A percentile compares a stretch with the other conserved stretches of the same genome.
phyloP scores from a whole-genome alignment of 1,139 yeast species.

The Geotrichum bryndzae region DNA sequence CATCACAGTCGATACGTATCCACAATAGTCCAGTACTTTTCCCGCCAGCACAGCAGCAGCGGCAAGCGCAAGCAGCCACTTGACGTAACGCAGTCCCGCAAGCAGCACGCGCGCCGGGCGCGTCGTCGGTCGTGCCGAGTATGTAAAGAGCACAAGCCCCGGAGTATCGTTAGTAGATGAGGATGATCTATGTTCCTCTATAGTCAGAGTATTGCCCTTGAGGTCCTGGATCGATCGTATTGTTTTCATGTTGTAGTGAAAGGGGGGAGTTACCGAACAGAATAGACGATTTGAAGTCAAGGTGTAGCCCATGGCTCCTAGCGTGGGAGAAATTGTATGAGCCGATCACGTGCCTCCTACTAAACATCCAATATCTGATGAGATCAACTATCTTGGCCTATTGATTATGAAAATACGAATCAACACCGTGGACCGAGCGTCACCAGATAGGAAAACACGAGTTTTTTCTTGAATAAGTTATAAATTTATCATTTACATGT shows the following conservation, averaged over 20 bases:
- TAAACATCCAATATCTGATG: too few species aligned
- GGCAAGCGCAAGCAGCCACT: not conserved
- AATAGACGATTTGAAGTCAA: not conserved
- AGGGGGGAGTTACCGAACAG: not conserved
- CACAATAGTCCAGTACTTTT: not conserved
- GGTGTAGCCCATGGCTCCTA: not conserved
- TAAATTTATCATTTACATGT: not conserved
- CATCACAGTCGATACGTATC: not conserved
- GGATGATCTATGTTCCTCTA: conserved; percentile 7
- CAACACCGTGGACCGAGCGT: too few species aligned
- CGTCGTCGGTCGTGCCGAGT: not conserved
- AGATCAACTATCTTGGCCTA: too few species aligned
- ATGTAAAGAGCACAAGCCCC: not conserved
- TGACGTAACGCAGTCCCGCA: not conserved
- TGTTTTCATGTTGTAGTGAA: not conserved
- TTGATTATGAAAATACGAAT: too few species aligned
- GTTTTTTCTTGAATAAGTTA: not conserved
- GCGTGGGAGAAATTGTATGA: too few species aligned
- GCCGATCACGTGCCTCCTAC: too few species aligned
- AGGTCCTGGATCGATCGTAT: conserved; percentile 2
- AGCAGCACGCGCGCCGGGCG: not conserved
- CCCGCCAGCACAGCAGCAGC: not conserved
- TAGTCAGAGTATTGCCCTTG: conserved; percentile 6
- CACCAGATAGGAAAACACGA: not conserved
- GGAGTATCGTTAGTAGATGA: not conserved